phyloP scores from a whole-genome alignment of 2,329 filamentous ascomycete species.

The Cephalotrichum gorgonifer region DNA sequence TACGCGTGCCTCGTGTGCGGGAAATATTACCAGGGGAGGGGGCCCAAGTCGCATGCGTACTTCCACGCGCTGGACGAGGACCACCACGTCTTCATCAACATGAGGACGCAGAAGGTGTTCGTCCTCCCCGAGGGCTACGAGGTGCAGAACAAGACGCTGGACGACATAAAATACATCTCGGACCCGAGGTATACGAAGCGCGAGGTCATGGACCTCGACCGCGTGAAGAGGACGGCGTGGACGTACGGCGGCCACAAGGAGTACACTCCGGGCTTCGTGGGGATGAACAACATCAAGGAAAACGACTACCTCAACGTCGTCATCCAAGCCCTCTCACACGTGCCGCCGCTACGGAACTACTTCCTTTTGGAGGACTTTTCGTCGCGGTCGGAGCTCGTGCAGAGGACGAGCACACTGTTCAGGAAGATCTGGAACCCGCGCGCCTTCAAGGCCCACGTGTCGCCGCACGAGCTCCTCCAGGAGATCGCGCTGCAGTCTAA shows the following conservation, averaged over 20 bases:
- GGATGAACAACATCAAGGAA: slow-evolving; percentile 99
- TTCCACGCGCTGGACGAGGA: slow-evolving; percentile 92
- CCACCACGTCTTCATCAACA: slow-evolving; percentile 98
- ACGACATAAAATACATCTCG: slow-evolving; percentile 97
- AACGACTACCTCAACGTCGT: slow-evolving; percentile 98
- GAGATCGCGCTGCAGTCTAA: slow-evolving; percentile 84
- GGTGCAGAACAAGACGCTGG: slow-evolving; percentile 84
- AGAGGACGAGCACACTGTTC: slow-evolving; percentile 79
- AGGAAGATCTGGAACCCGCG: slow-evolving; percentile 97
- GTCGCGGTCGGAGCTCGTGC: slow-evolving; percentile 64
- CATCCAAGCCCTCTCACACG: slow-evolving; percentile 83
- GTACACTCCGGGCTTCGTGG: slow-evolving; percentile 90
- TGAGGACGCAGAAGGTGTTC: slow-evolving; percentile 84
- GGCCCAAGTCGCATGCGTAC: slow-evolving; percentile 90
- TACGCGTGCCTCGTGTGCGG: slow-evolving; percentile 96
- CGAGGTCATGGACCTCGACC: slow-evolving; percentile 74
- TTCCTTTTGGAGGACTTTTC: slow-evolving; percentile 79
- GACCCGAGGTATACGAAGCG: slow-evolving; percentile 76
- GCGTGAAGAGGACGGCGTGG: slow-evolving; percentile 49
- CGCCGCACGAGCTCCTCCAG: slow-evolving; percentile 91
- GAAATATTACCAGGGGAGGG: slow-evolving; percentile 93
- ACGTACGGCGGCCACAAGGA: slow-evolving; percentile 66
- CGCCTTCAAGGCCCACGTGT: slow-evolving; percentile 94
- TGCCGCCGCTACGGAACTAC: slow-evolving; percentile 80
- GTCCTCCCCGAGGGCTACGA: slow-evolving; percentile 95